These are phyloP conservation scores for Aspergillus aculeatinus DNA, from an alignment of 2,329 filamentous ascomycete genomes.

Conservation along the genomic window DNA sequence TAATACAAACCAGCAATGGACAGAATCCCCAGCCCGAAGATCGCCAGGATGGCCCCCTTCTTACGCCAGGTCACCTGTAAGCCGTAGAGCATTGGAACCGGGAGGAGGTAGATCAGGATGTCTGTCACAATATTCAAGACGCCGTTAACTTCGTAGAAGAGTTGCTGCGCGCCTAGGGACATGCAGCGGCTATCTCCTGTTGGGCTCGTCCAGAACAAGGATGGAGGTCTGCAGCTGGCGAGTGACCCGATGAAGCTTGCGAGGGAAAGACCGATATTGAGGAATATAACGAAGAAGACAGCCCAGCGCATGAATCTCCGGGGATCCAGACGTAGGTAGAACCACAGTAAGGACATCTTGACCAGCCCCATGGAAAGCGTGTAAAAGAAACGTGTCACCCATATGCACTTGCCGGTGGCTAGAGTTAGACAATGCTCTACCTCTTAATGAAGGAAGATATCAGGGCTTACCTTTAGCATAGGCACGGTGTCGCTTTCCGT, in stretches of 20 bases:
- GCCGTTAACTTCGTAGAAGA: conserved; percentile 20
- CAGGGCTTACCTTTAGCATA: too few relatives aligned
- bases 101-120: conserved; percentile 14
- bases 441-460: too few relatives aligned
- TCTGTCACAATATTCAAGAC: conserved; percentile 18
- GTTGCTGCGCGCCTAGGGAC: conserved; percentile 9
- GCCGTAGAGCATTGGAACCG: too few relatives aligned
- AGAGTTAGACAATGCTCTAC: too few relatives aligned
- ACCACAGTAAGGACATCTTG: conserved; percentile 2
- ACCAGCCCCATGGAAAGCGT: neutral
- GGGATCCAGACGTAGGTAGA: conserved; percentile 3
- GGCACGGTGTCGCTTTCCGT: too few relatives aligned
- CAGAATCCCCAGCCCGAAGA: too few relatives aligned
- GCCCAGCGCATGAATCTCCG: conserved; percentile 2
- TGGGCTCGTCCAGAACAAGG: conserved; percentile 1
- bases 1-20: too few relatives aligned
- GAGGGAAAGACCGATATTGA: conserved; percentile 1
- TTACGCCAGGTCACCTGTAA: too few relatives aligned
- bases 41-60: too few relatives aligned
- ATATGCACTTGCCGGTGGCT: neutral
- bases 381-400: conserved; percentile 1
- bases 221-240: neutral
- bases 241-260: conserved; percentile 4
- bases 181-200: conserved; percentile 9
- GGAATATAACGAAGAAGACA: conserved; percentile 8